These are phyloP conservation scores for Penicillium nordicum DNA, from an alignment of 2,329 filamentous ascomycete genomes.

Conservation along the genomic window DNA sequence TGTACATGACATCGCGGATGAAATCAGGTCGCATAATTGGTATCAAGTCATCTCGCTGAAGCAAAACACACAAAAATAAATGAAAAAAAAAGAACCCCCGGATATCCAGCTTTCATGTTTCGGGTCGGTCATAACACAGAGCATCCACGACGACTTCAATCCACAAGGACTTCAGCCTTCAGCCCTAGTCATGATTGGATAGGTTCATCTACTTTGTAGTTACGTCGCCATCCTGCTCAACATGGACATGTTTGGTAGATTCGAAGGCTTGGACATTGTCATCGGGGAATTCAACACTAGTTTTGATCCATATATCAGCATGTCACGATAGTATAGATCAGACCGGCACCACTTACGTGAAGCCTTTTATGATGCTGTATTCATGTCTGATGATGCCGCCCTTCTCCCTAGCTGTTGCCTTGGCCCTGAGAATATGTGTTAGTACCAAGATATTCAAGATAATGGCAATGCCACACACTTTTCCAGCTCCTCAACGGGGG, in stretches of 20 bases:
- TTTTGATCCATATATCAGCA: slow-evolving; percentile 7
- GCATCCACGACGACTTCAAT: background rate
- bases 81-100: background rate
- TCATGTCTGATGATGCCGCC: slow-evolving; percentile 83
- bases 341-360: slow-evolving; percentile 64
- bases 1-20: slow-evolving; percentile 13
- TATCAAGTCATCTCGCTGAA: slow-evolving; percentile 21
- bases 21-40: slow-evolving; percentile 12
- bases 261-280: slow-evolving; percentile 65
- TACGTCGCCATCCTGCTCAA: slow-evolving; percentile 71
- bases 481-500: slow-evolving; percentile 63
- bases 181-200: background rate
- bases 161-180: background rate
- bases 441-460: slow-evolving; percentile 3
- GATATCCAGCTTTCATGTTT: background rate
- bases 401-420: slow-evolving; percentile 68
- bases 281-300: slow-evolving; percentile 68
- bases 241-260: slow-evolving; percentile 68
- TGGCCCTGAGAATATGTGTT: slow-evolving; percentile 55
- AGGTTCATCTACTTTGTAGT: slow-evolving; percentile 61
- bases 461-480: slow-evolving; percentile 50
- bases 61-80: slow-evolving; percentile 3
- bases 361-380: slow-evolving; percentile 85
- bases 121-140: background rate
- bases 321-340: background rate